Base-by-base conservation (phyloP, 2,329 filamentous ascomycete species). In the Septoria petroselini region DNA sequence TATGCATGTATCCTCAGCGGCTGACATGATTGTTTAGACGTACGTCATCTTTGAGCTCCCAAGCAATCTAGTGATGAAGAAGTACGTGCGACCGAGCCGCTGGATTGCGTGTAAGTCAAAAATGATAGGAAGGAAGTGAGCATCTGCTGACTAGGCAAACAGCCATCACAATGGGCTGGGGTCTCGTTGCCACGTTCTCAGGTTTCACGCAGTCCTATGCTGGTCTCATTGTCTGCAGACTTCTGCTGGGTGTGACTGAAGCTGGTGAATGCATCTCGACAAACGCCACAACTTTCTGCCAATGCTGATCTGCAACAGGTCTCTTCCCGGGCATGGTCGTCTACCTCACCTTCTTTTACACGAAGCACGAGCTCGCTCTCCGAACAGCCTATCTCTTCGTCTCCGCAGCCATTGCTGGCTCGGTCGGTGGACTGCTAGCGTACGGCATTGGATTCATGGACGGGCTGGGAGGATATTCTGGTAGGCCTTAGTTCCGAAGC, bases 371-470 rank as follows among this genome's bases (percentile, higher is more conserved):
- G 45, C 64, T 69, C 1, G 72, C 74, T 4, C 63, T 53, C 39
- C 65, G 73, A n/a, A 68, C 71, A 41, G 71, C 72, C 8, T 59
- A 75, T 3, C 73, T 75, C 58, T 75, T 74, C 59, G 71, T 69
- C 35, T 71, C 73, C 0, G 70, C 70, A 9, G 71, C 68, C 46
- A 62, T 78, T 39, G 74, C 76, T 1, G 74, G 76, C 17, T 74
- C 73, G 1, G 72, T 78, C 31, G 73, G 72, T 2, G 62, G 62
- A 11, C 41, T 65, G 1, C 31, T 57, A 4, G 54, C 54, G 15
- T 57, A 57, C 51, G 84, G 76, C 1, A 86, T 89, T 53, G 83
- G 84, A 0, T 79, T 84, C 61, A 81, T 90, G 78, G 82, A 85
- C 41, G 85, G 85, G 1, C 63, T 81, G 1, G 68, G 70, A 0